A percentile compares a stretch with the other conserved stretches of the same genome.
Evolutionary conservation across 2,329 filamentous ascomycete species (phyloP).

Genomic region (Chrysoporthe deuterocubensis): DNA sequence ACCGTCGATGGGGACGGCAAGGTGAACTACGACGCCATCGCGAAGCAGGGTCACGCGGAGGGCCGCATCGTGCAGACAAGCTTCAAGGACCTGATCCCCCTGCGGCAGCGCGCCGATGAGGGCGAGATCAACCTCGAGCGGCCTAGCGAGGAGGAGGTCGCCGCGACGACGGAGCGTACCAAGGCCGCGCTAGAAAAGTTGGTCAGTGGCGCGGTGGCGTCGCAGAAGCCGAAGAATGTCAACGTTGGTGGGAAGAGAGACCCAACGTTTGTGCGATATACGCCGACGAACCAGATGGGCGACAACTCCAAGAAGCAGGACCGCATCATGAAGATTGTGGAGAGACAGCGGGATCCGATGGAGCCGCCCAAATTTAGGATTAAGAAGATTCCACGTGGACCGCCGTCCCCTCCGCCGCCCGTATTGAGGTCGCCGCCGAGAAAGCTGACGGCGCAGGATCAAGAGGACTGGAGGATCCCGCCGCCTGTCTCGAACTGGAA

Average conservation of each 20-base stretch:
- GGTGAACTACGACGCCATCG: constrained; percentile 95
- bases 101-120: constrained; percentile 89
- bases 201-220: constrained; percentile 82
- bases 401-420: constrained; percentile 88
- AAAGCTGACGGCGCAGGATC: constrained; percentile 94
- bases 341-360: constrained; percentile 91
- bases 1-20: constrained; percentile 91
- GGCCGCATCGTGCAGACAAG: constrained; percentile 88
- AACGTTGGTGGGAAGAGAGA: constrained; percentile 80
- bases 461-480: constrained; percentile 82
- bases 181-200: constrained; percentile 82
- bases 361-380: constrained; percentile 98
- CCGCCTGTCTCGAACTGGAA: constrained; percentile 98
- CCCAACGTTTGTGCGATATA: constrained; percentile 93
- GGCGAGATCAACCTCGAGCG: constrained; percentile 87
- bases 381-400: constrained; percentile 94
- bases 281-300: constrained; percentile 95
- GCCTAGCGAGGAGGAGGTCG: constrained; percentile 83
- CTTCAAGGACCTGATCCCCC: constrained; percentile 94
- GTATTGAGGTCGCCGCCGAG: constrained; percentile 93
- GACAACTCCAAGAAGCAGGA: constrained; percentile 85
- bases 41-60: constrained; percentile 83
- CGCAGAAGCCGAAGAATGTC: constrained; percentile 95
- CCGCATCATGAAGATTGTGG: constrained; percentile 97
- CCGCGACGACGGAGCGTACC: constrained; percentile 83